phyloP scores from a whole-genome alignment of 495 filamentous ascomycete genomes.

The Neurospora pannonica region DNA sequence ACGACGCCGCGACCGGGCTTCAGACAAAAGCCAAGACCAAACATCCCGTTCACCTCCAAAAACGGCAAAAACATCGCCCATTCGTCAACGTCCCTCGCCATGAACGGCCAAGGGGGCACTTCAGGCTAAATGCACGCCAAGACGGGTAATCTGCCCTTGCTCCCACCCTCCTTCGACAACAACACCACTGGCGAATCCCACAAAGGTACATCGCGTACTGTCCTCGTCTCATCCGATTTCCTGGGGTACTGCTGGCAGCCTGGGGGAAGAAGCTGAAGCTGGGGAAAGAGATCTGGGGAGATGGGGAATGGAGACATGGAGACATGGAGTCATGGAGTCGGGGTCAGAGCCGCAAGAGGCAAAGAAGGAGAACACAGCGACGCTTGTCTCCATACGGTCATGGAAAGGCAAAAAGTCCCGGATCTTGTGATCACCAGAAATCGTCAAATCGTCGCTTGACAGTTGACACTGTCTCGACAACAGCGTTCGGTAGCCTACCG shows the following conservation, averaged over 20 bases:
- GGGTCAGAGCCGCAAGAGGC: not conserved
- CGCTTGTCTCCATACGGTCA: not conserved
- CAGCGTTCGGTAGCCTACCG: not conserved
- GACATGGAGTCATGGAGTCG: not conserved
- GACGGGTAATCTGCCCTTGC: slow-evolving; percentile 13
- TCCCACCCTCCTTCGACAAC: not conserved
- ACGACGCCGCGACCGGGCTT: not conserved
- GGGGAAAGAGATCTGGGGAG: not conserved
- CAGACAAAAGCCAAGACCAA: not conserved
- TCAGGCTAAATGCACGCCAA: slow-evolving; percentile 20
- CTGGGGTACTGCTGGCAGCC: not conserved
- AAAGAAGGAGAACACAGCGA: not conserved
- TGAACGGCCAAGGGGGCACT: not conserved
- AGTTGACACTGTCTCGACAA: not conserved
- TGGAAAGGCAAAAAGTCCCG: not conserved
- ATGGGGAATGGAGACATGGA: not conserved
- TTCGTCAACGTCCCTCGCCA: not conserved
- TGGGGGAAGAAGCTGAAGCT: not conserved
- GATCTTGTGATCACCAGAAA: not conserved
- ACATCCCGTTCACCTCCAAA: not conserved
- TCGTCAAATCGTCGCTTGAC: not conserved
- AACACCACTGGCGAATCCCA: not conserved
- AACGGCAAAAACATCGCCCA: not conserved
- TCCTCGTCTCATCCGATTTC: not conserved
- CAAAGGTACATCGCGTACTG: not conserved